A percentile compares a stretch with the other conserved stretches of the same genome.
Conservation (phyloP, 768 basidiomycete species). For the Nidularia pulvinata region DNA sequence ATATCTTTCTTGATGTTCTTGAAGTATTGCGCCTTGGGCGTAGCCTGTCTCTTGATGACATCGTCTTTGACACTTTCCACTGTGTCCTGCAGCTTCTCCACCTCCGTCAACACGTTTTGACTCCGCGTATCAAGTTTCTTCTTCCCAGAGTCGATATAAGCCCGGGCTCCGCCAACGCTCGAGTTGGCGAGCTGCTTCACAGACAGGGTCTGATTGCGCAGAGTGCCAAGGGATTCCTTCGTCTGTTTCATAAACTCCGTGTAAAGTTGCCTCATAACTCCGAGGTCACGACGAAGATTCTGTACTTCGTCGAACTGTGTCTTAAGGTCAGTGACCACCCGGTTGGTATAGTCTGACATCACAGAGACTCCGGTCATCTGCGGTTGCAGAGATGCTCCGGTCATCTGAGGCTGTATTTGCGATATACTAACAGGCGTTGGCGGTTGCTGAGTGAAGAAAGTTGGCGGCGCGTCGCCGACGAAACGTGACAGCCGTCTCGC, state of each 20-base stretch:
- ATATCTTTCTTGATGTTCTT: slow-evolving; percentile 75
- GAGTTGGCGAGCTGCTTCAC: slow-evolving; percentile 86
- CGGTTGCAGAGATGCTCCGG: slow-evolving; percentile 67
- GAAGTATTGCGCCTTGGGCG: slow-evolving; percentile 75
- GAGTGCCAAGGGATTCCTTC: slow-evolving; percentile 76
- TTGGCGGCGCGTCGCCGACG: slow-evolving; percentile 41
- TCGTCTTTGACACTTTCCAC: slow-evolving; percentile 91
- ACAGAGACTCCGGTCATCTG: slow-evolving; percentile 79
- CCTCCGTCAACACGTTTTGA: slow-evolving; percentile 87
- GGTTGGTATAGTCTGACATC: slow-evolving; percentile 68
- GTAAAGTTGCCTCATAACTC: slow-evolving; percentile 93
- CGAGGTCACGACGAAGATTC: slow-evolving; percentile 90
- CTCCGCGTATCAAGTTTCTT: slow-evolving; percentile 86
- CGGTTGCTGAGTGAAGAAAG: slow-evolving; percentile 18
- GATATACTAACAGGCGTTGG: slow-evolving; percentile 20
- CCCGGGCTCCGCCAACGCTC: slow-evolving; percentile 83
- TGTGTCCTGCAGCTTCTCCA: slow-evolving; percentile 91
- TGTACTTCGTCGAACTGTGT: slow-evolving; percentile 96
- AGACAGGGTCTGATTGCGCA: slow-evolving; percentile 83
- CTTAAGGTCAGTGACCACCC: slow-evolving; percentile 81
- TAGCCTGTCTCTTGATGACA: slow-evolving; percentile 85
- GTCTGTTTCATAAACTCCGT: slow-evolving; percentile 93
- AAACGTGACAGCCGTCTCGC: slow-evolving; percentile 77
- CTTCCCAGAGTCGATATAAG: slow-evolving; percentile 91
- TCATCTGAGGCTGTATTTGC: slow-evolving; percentile 58